phyloP scores from a whole-genome alignment of 805 yeast genomes.

The Saturnispora galanensis region DNA sequence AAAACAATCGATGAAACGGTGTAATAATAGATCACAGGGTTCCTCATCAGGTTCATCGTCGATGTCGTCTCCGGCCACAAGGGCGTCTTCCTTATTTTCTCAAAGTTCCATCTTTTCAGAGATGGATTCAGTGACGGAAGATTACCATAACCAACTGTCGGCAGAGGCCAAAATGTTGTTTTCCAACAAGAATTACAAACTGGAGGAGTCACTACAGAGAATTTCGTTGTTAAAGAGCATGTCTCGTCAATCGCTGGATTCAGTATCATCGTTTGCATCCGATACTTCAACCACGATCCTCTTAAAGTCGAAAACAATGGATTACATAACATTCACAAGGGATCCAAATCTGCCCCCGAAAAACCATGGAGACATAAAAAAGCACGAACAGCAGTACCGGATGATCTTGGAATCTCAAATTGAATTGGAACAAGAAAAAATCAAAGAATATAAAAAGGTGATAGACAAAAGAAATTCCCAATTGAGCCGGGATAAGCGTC shows the following conservation, averaged over 20 bases:
- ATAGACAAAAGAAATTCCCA: constrained; percentile 28
- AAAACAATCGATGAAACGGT: constrained; percentile 6
- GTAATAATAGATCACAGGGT: constrained; percentile 3
- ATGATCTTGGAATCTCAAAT: constrained; percentile 33
- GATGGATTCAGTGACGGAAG: constrained; percentile 16
- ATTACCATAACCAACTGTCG: constrained; percentile 19
- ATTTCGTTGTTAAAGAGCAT: constrained; percentile 22
- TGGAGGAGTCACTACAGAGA: constrained; percentile 31
- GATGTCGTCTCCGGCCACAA: constrained; percentile 28
- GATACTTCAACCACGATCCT: constrained; percentile 1
- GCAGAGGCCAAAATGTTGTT: constrained; percentile 29
- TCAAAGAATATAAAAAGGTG: constrained; percentile 23
- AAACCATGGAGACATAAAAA: constrained; percentile 37
- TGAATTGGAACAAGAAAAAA: constrained; percentile 28
- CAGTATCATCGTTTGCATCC: constrained; percentile 7
- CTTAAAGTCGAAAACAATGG: constrained; percentile 5
- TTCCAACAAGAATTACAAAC: constrained; percentile 23
- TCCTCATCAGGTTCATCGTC: constrained; percentile 11
- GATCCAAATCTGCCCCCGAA: constrained; percentile 65
- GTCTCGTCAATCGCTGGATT: constrained; percentile 10
- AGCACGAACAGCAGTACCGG: constrained; percentile 47
- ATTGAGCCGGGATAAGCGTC: constrained; percentile 28
- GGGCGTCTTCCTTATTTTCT: constrained; percentile 39
- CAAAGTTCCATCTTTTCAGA: constrained; percentile 24
- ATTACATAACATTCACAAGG: constrained; percentile 40